These are phyloP conservation scores for Claviceps arundinis DNA, from an alignment of 2,329 filamentous ascomycete species.

Conservation along the genomic window DNA sequence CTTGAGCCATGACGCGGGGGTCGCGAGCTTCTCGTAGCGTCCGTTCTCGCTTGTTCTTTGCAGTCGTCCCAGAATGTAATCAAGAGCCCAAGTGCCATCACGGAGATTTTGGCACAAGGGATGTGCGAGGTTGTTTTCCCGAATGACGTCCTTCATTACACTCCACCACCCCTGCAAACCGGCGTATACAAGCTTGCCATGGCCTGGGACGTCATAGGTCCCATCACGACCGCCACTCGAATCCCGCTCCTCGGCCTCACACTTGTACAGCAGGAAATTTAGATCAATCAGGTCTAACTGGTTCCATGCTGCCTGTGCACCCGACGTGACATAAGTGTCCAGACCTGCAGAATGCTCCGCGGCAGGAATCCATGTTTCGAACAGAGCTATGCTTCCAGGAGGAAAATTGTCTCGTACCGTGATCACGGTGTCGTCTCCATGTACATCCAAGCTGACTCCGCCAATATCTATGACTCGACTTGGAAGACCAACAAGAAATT, in stretches of 20 bases:
- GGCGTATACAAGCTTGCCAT: slow-evolving; percentile 81
- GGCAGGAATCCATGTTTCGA: slow-evolving; percentile 89
- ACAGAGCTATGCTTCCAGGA: slow-evolving; percentile 85
- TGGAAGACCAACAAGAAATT: slow-evolving; percentile 67
- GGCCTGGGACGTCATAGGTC: slow-evolving; percentile 73
- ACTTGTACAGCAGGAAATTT: slow-evolving; percentile 84
- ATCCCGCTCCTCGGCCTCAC: slow-evolving; percentile 76
- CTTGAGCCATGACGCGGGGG: slow-evolving; percentile 64
- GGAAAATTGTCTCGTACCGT: slow-evolving; percentile 73
- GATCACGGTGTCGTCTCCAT: slow-evolving; percentile 63
- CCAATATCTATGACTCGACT: slow-evolving; percentile 64
- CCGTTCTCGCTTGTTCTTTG: slow-evolving; percentile 54
- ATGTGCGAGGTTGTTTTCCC: slow-evolving; percentile 82
- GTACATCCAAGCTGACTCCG: slow-evolving; percentile 59
- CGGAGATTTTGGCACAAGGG: slow-evolving; percentile 87
- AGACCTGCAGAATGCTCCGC: slow-evolving; percentile 74
- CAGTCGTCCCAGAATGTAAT: slow-evolving; percentile 71
- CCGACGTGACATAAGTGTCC: slow-evolving; percentile 75
- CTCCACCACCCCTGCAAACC: slow-evolving; percentile 99
- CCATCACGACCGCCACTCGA: slow-evolving; percentile 69
- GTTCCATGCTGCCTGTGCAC: slow-evolving; percentile 64
- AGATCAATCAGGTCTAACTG: slow-evolving; percentile 67
- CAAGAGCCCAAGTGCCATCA: slow-evolving; percentile 81
- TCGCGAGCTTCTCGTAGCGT: slow-evolving; percentile 48
- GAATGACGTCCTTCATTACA: slow-evolving; percentile 69